Base-by-base conservation (phyloP, 2,329 filamentous ascomycete genomes). In the Helotiales sp. region DNA sequence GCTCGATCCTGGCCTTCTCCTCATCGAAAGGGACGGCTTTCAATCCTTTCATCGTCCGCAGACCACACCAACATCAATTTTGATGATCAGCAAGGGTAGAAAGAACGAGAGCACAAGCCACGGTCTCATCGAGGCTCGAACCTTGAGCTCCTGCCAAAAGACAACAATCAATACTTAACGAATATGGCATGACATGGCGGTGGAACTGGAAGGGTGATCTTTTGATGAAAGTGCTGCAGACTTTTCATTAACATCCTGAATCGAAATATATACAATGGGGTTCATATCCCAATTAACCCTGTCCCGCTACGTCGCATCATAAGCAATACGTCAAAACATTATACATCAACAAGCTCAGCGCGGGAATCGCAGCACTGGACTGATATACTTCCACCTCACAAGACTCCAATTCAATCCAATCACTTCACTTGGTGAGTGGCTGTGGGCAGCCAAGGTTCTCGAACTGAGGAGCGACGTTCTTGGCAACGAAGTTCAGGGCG, bases 401-500 rank as follows among this genome's bases (percentile, higher is more conserved):
- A 34, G 10, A 34, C 24, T n/a, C 38, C 9, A n/a, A n/a, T n/a
- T n/a, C n/a, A n/a, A n/a, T n/a, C n/a, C 9, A 10, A 25, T 10
- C 22, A 42, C 10, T 15, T 42, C 25, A 42, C 38, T 42, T 42
- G 13, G 60, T 62, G 19, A 62, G 48, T 5, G 61, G 49, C 9
- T 69, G 59, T 17, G 74, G 72, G 50, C 74, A 76, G 5, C 74
- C 74, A 54, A 74, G 63, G 50, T 75, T 73, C 48, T 63, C 61
- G 44, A 72, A 70, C 1, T 55, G 58, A 2, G 70, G 65, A 13
- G 55, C 54, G 22, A 76, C 57, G 60, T 74, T 74, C 17, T 55
- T 66, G 1, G 54, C 10, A 13, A 59, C 54, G 27, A 59, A 59
- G 3, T 51, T 50, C 2, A 76, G 59, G 1, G 69, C 68, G 29